Evolutionary conservation across 2,329 filamentous ascomycete genomes (phyloP).

Genomic region (Aspergillus sergii): DNA sequence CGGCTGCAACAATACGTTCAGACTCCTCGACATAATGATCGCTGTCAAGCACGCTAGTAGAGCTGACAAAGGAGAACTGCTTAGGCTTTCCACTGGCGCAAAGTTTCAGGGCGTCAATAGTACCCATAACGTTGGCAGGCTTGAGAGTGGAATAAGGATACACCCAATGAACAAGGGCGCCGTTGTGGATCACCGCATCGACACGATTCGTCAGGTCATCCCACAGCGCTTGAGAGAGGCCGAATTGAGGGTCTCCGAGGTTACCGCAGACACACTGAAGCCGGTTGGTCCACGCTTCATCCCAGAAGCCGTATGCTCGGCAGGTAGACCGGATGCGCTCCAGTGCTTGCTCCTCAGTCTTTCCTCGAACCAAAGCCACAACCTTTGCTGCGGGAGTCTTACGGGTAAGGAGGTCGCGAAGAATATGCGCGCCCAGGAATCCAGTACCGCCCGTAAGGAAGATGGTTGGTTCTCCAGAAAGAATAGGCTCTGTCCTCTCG

Average conservation of each 20-base stretch:
- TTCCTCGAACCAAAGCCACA: constrained; percentile 75
- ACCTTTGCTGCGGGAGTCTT: constrained; percentile 60
- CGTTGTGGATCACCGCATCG: constrained; percentile 81
- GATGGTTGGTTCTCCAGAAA: constrained; percentile 56
- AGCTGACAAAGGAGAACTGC: constrained; percentile 77
- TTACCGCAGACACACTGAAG: constrained; percentile 73
- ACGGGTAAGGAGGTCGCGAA: constrained; percentile 72
- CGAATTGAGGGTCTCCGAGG: constrained; percentile 71
- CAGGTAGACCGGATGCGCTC: constrained; percentile 69
- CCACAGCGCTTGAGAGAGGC: constrained; percentile 69
- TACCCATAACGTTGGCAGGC: constrained; percentile 77
- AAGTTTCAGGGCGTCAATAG: constrained; percentile 73
- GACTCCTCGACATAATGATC: constrained; percentile 79
- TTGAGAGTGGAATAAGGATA: constrained; percentile 72
- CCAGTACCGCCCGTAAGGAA: constrained; percentile 90
- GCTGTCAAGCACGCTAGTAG: constrained; percentile 79
- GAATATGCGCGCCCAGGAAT: constrained; percentile 80
- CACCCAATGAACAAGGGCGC: constrained; percentile 78
- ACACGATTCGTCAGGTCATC: constrained; percentile 64
- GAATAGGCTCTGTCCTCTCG: constrained; percentile 35
- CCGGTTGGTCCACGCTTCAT: constrained; percentile 61
- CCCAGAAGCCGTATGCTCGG: constrained; percentile 79
- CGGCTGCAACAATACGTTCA: constrained; percentile 60
- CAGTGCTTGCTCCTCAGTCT: constrained; percentile 61
- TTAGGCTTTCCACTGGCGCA: constrained; percentile 79